phyloP scores from a whole-genome alignment of 495 filamentous ascomycete species.

The Lasiosphaeris hirsuta region DNA sequence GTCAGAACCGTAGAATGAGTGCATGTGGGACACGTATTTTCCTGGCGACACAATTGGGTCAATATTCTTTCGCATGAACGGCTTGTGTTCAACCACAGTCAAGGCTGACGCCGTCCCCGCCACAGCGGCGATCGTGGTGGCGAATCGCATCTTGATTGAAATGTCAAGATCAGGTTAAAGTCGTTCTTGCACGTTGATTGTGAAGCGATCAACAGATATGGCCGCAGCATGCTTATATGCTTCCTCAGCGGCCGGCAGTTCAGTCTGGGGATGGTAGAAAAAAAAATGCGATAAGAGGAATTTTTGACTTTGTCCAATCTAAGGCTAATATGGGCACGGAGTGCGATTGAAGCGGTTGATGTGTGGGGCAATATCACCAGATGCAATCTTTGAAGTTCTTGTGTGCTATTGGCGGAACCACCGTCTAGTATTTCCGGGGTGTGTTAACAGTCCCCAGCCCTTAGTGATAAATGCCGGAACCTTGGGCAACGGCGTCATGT shows the following conservation, averaged over 20 bases:
- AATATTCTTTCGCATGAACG: constrained; percentile 38
- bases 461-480: too few species aligned
- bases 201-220: neutral
- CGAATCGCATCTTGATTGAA: constrained; percentile 5
- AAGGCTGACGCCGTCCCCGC: constrained; percentile 22
- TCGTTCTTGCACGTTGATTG: neutral
- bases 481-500: too few species aligned
- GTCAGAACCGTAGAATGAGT: constrained; percentile 38
- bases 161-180: neutral
- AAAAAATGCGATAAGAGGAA: neutral
- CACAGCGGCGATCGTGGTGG: constrained; percentile 3
- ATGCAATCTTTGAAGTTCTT: too few species aligned
- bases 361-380: constrained; percentile 3
- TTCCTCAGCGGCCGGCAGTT: neutral
- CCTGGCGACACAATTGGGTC: constrained; percentile 35
- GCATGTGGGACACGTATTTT: constrained; percentile 37
- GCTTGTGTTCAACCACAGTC: constrained; percentile 36
- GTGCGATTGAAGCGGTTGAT: constrained; percentile 13
- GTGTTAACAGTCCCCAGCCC: too few species aligned
- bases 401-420: too few species aligned
- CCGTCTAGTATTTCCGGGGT: too few species aligned
- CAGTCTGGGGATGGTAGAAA: neutral
- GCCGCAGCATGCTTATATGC: neutral
- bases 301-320: constrained; percentile 1
- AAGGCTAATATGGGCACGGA: constrained; percentile 1